These are phyloP conservation scores for Arachis stenosperma DNA, from an alignment of 306 rosid genomes.

Conservation along the genomic window DNA sequence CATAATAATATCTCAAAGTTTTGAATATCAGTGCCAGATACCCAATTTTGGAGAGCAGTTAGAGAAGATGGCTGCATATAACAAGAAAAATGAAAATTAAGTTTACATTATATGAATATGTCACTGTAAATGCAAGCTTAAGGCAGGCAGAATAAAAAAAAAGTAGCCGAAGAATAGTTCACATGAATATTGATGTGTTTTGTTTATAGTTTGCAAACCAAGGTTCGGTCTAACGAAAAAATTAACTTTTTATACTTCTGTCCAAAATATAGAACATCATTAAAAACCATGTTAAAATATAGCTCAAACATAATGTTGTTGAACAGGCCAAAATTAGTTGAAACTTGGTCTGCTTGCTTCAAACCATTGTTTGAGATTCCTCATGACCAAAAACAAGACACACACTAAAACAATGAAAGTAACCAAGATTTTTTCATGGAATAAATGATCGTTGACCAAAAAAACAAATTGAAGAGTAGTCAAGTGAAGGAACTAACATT, in stretches of 20 bases:
- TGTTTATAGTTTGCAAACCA: too few relatives aligned
- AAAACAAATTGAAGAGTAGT: slow-evolving; percentile 2
- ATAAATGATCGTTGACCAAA: slow-evolving; percentile 1
- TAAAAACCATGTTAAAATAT: too few relatives aligned
- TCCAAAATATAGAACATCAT: too few relatives aligned
- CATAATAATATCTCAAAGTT: slow-evolving; percentile 77
- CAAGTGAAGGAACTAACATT: slow-evolving; percentile 59
- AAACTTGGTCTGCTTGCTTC: too few relatives aligned
- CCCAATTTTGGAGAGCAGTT: slow-evolving; percentile 70
- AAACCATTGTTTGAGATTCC: too few relatives aligned
- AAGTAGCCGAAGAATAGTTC: background rate
- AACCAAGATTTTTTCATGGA: background rate
- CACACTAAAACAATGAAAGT: background rate
- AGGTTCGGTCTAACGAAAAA: too few relatives aligned
- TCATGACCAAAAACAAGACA: too few relatives aligned
- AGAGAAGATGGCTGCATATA: slow-evolving; percentile 69
- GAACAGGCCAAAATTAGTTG: too few relatives aligned
- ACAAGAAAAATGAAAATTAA: background rate
- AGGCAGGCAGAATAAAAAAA: slow-evolving; percentile 12
- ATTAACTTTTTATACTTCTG: too few relatives aligned
- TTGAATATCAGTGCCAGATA: slow-evolving; percentile 62
- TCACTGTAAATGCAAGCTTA: background rate
- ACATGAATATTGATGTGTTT: background rate
- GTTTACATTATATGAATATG: slow-evolving; percentile 10
- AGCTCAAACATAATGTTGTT: too few relatives aligned